Base-by-base conservation (phyloP, 352 stramenopile genomes). In the Phytophthora meadii region DNA sequence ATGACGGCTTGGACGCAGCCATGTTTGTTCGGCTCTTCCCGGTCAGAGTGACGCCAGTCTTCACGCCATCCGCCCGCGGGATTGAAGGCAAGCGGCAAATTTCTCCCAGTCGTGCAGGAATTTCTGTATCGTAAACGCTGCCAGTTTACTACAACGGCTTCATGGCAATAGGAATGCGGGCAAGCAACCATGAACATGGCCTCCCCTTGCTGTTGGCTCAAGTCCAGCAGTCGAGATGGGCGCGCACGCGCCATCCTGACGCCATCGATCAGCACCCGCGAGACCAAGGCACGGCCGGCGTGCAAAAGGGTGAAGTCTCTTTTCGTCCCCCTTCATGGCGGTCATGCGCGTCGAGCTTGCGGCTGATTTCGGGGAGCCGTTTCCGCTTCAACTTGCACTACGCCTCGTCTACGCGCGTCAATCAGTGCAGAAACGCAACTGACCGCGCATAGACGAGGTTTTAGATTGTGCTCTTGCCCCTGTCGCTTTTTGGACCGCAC, bases 381-480 rank as follows among this genome's bases (percentile, higher is more conserved):
- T 39, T 39, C 5, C 47, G 25, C 58, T 66, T 68, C 59, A 68
- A 68, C 59, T 61, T 54, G 58, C 32, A 40, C 6, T 40, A 4
- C 14, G 50, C 51, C 59, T 30, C 59, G 49, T 61, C 40, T 51
- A 36, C 60, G 41, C 25, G 19, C 59, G 34, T n/a, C 9, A 17
- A 46, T 47, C 32, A 34, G 44, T 63, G 32, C 49, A 66, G 58
- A 66, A 66, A 66, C 40, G 58, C 58, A 66, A 34, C 30, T 17
- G 27, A 19, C 14, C 15, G 8, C 7, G 14, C 30, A 36, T 36
- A 36, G 30, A 12, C 9, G 30, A 3, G 30, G 30, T 8, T 36
- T 22, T 4, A 36, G 30, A 36, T 36, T 36, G 30, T 36, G 30
- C 30, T 34, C 8, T 14, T 11, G 7, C 30, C 30, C 30, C 30